phyloP scores from a whole-genome alignment of 768 basidiomycete species.

The Dacryopinax primogenitus region DNA sequence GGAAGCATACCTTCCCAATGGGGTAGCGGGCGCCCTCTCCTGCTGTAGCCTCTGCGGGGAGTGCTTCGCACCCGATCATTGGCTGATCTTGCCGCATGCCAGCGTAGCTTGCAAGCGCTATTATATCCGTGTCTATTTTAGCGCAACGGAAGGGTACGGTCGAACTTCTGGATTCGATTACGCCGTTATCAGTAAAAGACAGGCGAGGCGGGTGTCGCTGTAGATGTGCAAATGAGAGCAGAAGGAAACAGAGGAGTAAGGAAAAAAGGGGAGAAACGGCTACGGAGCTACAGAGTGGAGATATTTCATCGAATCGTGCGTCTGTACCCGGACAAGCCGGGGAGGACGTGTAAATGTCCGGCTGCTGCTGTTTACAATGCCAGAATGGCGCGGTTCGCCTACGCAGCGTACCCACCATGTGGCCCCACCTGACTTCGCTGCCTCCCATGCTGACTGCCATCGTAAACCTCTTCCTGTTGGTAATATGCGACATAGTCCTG shows the following conservation, averaged over 20 bases:
- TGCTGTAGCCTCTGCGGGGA: no score
- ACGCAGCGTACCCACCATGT: neutral
- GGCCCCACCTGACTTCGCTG: neutral
- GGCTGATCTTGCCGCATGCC: no score
- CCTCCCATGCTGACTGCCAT: neutral
- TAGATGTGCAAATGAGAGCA: neutral
- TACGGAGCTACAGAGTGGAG: constrained; percentile 1
- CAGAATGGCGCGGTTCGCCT: neutral
- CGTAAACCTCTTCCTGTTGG: neutral
- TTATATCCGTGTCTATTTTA: no score
- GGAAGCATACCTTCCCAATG: no score
- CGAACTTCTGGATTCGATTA: neutral
- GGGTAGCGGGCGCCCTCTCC: no score
- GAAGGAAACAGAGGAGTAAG: neutral
- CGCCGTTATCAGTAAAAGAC: neutral
- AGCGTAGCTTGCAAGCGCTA: no score
- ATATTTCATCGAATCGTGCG: neutral
- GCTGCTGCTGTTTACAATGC: neutral
- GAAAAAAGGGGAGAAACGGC: neutral
- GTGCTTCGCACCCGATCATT: no score
- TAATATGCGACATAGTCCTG: neutral
- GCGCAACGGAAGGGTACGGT: neutral
- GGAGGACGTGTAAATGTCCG: neutral
- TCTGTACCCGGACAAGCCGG: neutral
- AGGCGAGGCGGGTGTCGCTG: neutral